Evolutionary conservation across 2,329 filamentous ascomycete species (phyloP).

Genomic region (Cryphonectria carpinicola): DNA sequence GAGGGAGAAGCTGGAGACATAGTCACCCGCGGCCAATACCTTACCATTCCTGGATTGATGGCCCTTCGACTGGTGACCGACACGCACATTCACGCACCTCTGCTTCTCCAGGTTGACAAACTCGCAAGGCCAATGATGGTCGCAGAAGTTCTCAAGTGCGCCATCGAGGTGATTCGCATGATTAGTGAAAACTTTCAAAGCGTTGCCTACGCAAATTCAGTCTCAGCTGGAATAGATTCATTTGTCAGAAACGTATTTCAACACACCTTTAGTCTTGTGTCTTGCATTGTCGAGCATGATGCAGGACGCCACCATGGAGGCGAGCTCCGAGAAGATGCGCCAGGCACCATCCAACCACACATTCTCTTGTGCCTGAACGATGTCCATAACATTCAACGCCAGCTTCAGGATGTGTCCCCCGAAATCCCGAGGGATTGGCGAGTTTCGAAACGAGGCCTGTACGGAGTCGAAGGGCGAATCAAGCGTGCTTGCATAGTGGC

Average conservation of each 20-base stretch:
- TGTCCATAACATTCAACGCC: constrained; percentile 34
- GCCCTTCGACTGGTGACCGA: too few relatives aligned
- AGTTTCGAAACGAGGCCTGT: constrained; percentile 47
- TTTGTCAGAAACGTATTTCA: too few relatives aligned
- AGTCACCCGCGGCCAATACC: too few relatives aligned
- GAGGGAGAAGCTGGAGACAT: too few relatives aligned
- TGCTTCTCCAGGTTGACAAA: too few relatives aligned
- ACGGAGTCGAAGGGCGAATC: constrained; percentile 56
- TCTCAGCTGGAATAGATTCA: background rate
- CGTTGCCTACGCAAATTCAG: constrained; percentile 15
- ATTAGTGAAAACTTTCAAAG: constrained; percentile 42
- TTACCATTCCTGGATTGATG: too few relatives aligned
- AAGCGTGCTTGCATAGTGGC: constrained; percentile 51
- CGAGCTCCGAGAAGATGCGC: constrained; percentile 47
- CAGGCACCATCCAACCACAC: constrained; percentile 33
- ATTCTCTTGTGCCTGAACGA: constrained; percentile 5
- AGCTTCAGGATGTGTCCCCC: constrained; percentile 54
- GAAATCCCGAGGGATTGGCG: constrained; percentile 53
- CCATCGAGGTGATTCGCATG: constrained; percentile 48
- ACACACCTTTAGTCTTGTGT: constrained; percentile 37
- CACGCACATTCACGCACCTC: too few relatives aligned
- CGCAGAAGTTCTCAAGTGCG: too few relatives aligned
- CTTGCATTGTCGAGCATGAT: constrained; percentile 52
- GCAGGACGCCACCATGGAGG: constrained; percentile 54
- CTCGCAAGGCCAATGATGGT: too few relatives aligned